phyloP scores from a whole-genome alignment of 352 stramenopile genomes.

The Phytophthora niederhauseri region DNA sequence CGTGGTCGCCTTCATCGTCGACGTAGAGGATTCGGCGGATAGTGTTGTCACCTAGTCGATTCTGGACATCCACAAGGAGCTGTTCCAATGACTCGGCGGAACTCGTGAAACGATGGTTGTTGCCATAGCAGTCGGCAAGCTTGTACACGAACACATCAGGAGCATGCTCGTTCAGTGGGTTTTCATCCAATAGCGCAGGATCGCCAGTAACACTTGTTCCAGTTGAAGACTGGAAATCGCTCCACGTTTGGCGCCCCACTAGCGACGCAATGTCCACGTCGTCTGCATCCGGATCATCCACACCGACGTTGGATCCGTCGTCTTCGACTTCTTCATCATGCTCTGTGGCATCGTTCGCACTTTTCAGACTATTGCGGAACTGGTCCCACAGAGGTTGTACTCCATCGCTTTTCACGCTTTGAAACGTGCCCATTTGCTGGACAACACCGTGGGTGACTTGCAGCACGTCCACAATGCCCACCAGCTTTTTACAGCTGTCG shows the following conservation, averaged over 20 bases:
- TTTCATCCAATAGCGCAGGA: conserved; percentile 31
- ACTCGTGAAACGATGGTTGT: conserved; percentile 87
- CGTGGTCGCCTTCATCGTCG: conserved; percentile 84
- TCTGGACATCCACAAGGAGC: conserved; percentile 74
- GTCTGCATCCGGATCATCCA: conserved; percentile 38
- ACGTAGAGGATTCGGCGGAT: conserved; percentile 83
- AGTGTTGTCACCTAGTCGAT: conserved; percentile 72
- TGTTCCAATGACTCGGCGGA: conserved; percentile 78
- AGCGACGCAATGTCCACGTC: conserved; percentile 37
- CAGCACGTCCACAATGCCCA: conserved; percentile 97
- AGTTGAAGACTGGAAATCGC: conserved; percentile 49
- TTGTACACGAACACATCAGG: conserved; percentile 84
- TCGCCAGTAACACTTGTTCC: conserved; percentile 35
- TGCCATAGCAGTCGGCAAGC: conserved; percentile 79
- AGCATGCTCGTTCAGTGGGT: conserved; percentile 36
- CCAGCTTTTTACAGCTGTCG: conserved; percentile 85
- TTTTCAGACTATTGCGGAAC: conserved; percentile 65
- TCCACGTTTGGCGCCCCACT: conserved; percentile 50
- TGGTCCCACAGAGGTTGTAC: conserved; percentile 81
- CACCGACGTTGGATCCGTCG: conserved; percentile 38
- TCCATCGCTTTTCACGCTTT: conserved; percentile 65
- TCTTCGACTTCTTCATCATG: conserved; percentile 47
- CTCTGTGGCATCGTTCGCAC: conserved; percentile 33
- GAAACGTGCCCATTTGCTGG: conserved; percentile 85
- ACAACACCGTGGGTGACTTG: conserved; percentile 92